These are phyloP conservation scores for Trichoderma breve DNA, from an alignment of 2,329 filamentous ascomycete species.

Conservation along the genomic window DNA sequence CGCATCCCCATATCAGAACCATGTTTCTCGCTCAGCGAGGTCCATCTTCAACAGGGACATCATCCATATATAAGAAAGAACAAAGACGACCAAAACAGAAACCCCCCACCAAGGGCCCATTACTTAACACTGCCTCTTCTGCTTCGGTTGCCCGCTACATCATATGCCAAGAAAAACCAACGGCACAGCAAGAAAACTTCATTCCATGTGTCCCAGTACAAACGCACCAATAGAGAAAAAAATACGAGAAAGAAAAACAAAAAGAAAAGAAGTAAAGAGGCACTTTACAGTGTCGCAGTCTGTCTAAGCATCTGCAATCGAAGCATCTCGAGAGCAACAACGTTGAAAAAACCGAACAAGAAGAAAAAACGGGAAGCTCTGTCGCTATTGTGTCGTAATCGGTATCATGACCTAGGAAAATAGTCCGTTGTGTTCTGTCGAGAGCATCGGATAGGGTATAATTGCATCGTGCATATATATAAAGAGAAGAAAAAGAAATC, in stretches of 20 bases:
- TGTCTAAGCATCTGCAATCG: background rate
- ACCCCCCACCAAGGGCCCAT: background rate
- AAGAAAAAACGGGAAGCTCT: background rate
- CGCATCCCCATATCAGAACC: background rate
- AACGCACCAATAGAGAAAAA: background rate
- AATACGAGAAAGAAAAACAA: background rate
- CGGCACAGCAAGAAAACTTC: background rate
- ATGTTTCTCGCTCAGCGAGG: background rate
- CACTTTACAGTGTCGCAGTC: background rate
- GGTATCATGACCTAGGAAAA: conserved; percentile 1
- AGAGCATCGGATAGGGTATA: conserved; percentile 15
- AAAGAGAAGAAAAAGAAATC: background rate
- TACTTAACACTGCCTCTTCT: background rate
- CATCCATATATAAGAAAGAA: background rate
- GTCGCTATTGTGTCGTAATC: conserved; percentile 6
- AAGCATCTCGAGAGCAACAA: background rate
- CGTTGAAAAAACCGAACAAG: background rate
- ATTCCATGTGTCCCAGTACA: background rate
- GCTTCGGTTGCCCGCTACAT: background rate
- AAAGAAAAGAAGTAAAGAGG: background rate
- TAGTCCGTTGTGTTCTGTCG: background rate
- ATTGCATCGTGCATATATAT: conserved; percentile 3
- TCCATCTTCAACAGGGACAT: background rate
- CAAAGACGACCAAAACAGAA: background rate
- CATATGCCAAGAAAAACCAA: background rate